These are phyloP conservation scores for Colletotrichum sp. DNA, from an alignment of 2,329 filamentous ascomycete species.

Conservation along the genomic window DNA sequence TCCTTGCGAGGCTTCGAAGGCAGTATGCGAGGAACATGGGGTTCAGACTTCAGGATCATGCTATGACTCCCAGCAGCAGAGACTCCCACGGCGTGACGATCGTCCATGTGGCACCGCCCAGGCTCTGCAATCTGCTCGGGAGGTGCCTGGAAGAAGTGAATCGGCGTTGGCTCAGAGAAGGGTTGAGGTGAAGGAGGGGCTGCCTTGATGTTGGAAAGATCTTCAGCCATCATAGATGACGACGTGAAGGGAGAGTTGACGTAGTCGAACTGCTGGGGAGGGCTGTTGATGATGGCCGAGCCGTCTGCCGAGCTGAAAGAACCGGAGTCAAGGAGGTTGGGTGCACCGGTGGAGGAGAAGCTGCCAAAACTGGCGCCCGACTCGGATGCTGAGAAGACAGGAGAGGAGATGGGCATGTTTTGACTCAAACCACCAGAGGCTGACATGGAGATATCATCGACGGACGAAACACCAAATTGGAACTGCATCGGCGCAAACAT, in stretches of 20 bases:
- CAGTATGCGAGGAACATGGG: background rate
- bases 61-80: background rate
- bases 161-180: conserved; percentile 7
- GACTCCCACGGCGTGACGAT: background rate
- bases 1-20: conserved; percentile 5
- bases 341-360: conserved; percentile 15
- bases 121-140: background rate
- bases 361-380: conserved; percentile 11
- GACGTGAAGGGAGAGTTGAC: background rate
- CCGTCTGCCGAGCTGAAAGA: conserved; percentile 6
- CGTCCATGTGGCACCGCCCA: background rate
- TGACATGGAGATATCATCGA: background rate
- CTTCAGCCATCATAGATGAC: conserved; percentile 1
- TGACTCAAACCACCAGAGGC: background rate
- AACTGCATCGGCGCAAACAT: conserved; percentile 18
- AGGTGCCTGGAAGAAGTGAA: background rate
- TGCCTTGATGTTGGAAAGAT: background rate
- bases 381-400: background rate
- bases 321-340: conserved; percentile 5
- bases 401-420: conserved; percentile 2
- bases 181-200: background rate
- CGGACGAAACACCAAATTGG: background rate
- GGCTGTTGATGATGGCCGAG: background rate
- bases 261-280: conserved; percentile 9
- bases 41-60: background rate